These are phyloP conservation scores for Colletotrichum sp. DNA, from an alignment of 2,329 filamentous ascomycete species.

Conservation along the genomic window DNA sequence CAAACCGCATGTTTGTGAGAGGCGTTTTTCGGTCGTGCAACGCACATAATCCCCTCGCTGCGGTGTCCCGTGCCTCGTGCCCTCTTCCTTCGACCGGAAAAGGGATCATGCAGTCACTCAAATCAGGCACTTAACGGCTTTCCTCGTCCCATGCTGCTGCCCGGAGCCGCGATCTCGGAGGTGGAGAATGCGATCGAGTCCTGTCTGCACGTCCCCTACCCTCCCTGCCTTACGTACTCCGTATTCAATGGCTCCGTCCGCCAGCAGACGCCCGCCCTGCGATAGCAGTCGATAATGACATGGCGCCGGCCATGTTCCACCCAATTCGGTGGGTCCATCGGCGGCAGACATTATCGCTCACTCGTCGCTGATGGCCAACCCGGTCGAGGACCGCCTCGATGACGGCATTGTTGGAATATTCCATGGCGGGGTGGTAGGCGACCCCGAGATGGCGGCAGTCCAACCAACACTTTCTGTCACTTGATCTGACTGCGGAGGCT, in stretches of 20 bases:
- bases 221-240: neutral
- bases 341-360: slow-evolving; percentile 5
- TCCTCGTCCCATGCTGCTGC: slow-evolving; percentile 2
- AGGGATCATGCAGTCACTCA: neutral
- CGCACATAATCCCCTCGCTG: neutral
- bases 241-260: neutral
- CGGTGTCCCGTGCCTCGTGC: neutral
- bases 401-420: slow-evolving; percentile 11
- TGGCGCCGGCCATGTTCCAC: neutral
- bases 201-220: slow-evolving; percentile 1
- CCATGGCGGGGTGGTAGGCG: slow-evolving; percentile 5
- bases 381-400: neutral
- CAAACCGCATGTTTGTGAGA: slow-evolving; percentile 2
- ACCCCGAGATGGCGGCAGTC: neutral
- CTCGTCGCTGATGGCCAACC: neutral
- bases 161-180: slow-evolving; percentile 17
- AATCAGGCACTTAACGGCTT: neutral
- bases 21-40: slow-evolving; percentile 1
- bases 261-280: neutral
- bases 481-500: neutral
- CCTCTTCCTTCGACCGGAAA: neutral
- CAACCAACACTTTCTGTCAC: neutral
- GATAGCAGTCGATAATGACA: slow-evolving; percentile 2
- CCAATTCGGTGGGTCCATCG: neutral
- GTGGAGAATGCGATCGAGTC: slow-evolving; percentile 19